Conservation (phyloP, 768 basidiomycete genomes). For the Kwoniella heveanensis region DNA sequence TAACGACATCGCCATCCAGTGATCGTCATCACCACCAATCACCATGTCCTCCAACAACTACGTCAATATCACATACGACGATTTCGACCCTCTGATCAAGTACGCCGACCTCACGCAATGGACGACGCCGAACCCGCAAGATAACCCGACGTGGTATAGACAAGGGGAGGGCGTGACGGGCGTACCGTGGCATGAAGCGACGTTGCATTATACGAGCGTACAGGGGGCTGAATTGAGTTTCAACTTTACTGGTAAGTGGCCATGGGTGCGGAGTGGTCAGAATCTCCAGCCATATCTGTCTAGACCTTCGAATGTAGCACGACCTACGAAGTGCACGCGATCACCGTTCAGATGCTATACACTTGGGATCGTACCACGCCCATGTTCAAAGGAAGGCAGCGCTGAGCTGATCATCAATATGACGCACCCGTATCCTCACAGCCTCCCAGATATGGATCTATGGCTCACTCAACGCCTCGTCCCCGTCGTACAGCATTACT, state of each 20-base stretch:
- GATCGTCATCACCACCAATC: not conserved
- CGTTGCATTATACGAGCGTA: conserved; percentile 50
- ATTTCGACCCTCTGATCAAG: conserved; percentile 53
- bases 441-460: conserved; percentile 46
- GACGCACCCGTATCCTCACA: conserved; percentile 8
- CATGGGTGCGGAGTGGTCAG: too few relatives aligned
- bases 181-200: conserved; percentile 53
- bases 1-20: too few relatives aligned
- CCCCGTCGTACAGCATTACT: conserved; percentile 37
- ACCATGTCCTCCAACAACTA: not conserved
- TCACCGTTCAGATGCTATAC: too few relatives aligned
- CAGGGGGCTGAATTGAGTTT: conserved; percentile 40
- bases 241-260: conserved; percentile 53
- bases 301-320: too few relatives aligned
- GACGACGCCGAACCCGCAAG: conserved; percentile 54
- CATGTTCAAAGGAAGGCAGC: too few relatives aligned
- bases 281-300: too few relatives aligned
- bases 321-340: too few relatives aligned
- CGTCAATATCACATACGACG: conserved; percentile 50
- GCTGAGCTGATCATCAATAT: too few relatives aligned
- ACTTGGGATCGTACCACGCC: too few relatives aligned
- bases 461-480: conserved; percentile 37
- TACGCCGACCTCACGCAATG: conserved; percentile 47
- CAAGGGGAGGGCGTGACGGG: conserved; percentile 36
- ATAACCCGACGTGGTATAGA: conserved; percentile 50